Conservation (phyloP, 805 yeast species). For the Yamadazyma takamatsuzukensis region DNA sequence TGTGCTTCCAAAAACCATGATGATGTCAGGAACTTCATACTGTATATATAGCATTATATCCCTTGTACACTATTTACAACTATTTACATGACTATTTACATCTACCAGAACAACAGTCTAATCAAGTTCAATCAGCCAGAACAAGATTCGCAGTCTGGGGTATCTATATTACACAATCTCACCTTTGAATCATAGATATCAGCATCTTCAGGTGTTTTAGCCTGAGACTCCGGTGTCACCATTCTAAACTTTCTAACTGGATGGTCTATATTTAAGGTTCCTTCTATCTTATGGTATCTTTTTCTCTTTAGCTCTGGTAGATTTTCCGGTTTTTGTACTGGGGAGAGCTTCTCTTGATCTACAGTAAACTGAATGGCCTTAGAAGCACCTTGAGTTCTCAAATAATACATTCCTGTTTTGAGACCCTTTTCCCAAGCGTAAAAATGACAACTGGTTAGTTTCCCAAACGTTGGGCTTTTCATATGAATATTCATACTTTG, state of each 20-base stretch:
- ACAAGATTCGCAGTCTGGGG: conserved; percentile 39
- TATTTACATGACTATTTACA: conserved; percentile 1
- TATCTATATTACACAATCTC: conserved; percentile 24
- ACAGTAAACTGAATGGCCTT: conserved; percentile 37
- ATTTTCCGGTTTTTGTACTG: no score
- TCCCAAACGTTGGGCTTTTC: conserved; percentile 33
- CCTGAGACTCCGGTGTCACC: conserved; percentile 12
- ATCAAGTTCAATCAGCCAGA: conserved; percentile 34
- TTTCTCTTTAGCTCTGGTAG: conserved; percentile 16
- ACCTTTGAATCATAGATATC: conserved; percentile 35
- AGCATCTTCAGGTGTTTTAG: not conserved
- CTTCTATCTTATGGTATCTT: conserved; percentile 16
- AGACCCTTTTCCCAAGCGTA: conserved; percentile 38
- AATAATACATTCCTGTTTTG: conserved; percentile 40
- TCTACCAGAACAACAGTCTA: not conserved
- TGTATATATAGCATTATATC: not conserved
- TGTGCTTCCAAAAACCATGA: no score
- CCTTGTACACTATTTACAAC: conserved; percentile 4
- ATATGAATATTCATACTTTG: conserved; percentile 44
- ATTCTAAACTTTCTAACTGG: conserved; percentile 1
- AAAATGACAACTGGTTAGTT: conserved; percentile 42
- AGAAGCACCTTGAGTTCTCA: conserved; percentile 36
- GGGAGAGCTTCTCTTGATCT: conserved; percentile 16
- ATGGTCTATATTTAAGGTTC: no score
- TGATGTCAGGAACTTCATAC: no score